Base-by-base conservation (phyloP, 129 eudicot genomes). In the Helianthus tuberosus region DNA sequence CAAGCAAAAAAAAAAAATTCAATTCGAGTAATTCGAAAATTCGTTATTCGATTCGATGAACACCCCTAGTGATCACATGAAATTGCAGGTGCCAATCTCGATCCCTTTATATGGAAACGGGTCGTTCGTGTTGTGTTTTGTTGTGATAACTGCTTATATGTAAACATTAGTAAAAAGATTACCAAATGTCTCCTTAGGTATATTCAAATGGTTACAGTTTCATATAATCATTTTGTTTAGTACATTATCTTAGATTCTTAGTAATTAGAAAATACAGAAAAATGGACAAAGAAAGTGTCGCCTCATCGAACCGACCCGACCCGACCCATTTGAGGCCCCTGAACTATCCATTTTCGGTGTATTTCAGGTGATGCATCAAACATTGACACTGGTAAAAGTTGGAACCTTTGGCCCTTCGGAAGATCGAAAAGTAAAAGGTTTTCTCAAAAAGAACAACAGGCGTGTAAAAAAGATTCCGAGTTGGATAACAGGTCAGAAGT, bases 331-430 rank as follows among this genome's bases (percentile, higher is more conserved):
- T 32, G 36, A 32, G 5, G 36, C 36, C 2, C 17, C 54, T 8
- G 16, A 46, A 14, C n/a, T 44, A 46, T 32, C 57, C 27, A 8
- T 57, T 44, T 52, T 57, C 16, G 59, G 52, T 36, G 64, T 68
- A 68, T 59, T 81, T 80, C 87, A 87, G 96, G 83, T 5, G 49
- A 51, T 66, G 57, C 74, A 13, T 80, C 85, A 50, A 64, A 75
- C 55, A 47, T 71, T 5, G 77, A 86, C 36, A 50, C 72, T 25
- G 70, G 76, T 74, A 85, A 85, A 77, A 79, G 80, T 77, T 83
- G 91, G 89, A 83, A 86, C 73, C 55, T 76, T 38, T 90, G 97
- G 97, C 89, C 92, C 15, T 92, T 83, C 48, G 83, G 64, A 68
- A 84, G 74, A 81, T 81, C 97, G 59, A 84, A 70, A 79, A 86